These are phyloP conservation scores for Miscanthus lutarioriparius DNA, from an alignment of 176 grass and related monocot genomes.

Conservation along the genomic window DNA sequence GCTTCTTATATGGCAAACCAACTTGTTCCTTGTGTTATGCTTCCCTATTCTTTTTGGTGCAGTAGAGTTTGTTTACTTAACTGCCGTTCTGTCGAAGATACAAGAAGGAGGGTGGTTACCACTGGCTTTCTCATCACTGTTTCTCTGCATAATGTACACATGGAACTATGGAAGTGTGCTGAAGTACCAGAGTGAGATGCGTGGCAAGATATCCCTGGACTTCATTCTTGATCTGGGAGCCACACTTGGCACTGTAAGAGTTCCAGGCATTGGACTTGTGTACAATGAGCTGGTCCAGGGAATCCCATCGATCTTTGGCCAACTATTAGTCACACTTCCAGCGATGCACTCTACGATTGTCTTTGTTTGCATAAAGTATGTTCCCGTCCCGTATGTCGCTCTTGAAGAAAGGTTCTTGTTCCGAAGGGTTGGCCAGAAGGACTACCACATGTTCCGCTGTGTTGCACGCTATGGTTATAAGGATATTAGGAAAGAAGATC, in stretches of 20 bases:
- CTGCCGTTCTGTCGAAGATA: constrained; percentile 89
- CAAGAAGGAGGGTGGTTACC: constrained; percentile 91
- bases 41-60: constrained; percentile 80
- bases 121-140: constrained; percentile 73
- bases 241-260: constrained; percentile 80
- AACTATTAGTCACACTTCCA: constrained; percentile 77
- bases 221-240: constrained; percentile 76
- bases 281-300: constrained; percentile 99
- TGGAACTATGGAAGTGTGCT: constrained; percentile 98
- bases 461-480: constrained; percentile 96
- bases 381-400: constrained; percentile 74
- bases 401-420: constrained; percentile 96
- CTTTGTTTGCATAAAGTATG: constrained; percentile 94
- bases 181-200: constrained; percentile 98
- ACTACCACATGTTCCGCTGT: constrained; percentile 93
- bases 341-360: constrained; percentile 89
- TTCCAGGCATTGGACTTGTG: constrained; percentile 90
- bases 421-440: constrained; percentile 75
- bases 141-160: constrained; percentile 90
- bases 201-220: constrained; percentile 86
- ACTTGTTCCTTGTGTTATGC: constrained; percentile 63
- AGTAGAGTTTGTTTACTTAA: constrained; percentile 76
- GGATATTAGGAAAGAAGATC: constrained; percentile 91
- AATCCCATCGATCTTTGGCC: constrained; percentile 86
- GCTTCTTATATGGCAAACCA: constrained; percentile 99